Base-by-base conservation (phyloP, 768 basidiomycete species). In the Russula olivacea region DNA sequence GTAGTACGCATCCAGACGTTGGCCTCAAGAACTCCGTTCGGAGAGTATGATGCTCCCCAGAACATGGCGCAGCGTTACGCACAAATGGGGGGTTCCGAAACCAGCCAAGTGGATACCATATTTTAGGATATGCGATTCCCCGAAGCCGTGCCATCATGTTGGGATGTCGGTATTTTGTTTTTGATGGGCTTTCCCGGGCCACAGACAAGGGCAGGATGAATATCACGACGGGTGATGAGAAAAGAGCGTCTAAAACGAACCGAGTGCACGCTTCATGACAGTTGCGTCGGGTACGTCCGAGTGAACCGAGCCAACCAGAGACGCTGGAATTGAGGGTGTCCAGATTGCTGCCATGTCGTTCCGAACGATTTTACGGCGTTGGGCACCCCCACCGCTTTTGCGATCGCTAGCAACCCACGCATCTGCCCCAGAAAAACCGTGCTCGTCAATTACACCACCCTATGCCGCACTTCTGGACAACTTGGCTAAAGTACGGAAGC, bases 371-470 rank as follows among this genome's bases (percentile, higher is more conserved):
- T 6, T 55, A 56, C 59, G 63, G 48, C 53, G 58, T 10, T 55
- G 58, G 58, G 40, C 54, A 38, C 32, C 54, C 14, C 45, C 48
- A 14, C 25, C 54, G 21, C 34, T 43, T 5, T 38, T 51, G 49
- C 55, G 71, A 32, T 61, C 56, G 32, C 67, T 82, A 30, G 78
- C 78, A 34, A 79, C 78, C 2, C 74, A 78, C 66, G 72, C 78
- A 1, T 63, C 76, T 11, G 67, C 77, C 12, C 72, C 76, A 15
- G 76, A 80, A 61, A 86, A 84, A 71, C 81, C 86, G 71, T 88
- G 85, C 69, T 73, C 76, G 19, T 81, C 88, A 5, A 91, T 97
- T 68, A 93, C 87, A 15, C 96, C 95, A 21, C 92, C 93, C 14
- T 98, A 97, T 75, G 64, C 81, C 2, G 73, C 75, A 45, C 79